Evolutionary conservation across 2,329 filamentous ascomycete genomes (phyloP), one percentile per base, ranked within the genome.

Genomic region (Xylaria sp.): DNA sequence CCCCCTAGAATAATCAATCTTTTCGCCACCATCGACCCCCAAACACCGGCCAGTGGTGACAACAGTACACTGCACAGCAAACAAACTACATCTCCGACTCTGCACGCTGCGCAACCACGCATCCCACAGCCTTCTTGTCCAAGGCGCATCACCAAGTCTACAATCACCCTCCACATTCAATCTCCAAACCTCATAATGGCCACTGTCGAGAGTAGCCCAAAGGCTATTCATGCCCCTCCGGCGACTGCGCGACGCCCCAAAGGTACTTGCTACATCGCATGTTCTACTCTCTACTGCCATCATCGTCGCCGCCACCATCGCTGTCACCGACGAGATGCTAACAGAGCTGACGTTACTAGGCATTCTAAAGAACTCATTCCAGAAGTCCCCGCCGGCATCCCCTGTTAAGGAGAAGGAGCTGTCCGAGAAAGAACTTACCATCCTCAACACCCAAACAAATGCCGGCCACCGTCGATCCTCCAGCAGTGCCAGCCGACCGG

Each of bases 381-480:
- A 88, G 75, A 85, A 87, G 68, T 88, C 89, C 37, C 87, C 89
- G 23, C 85, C 86, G 80, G 70, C 86, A 81, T 74, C 88, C 80
- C 74, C 87, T 76, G 76, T 85, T 66, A 78, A 82, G 75, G 83
- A 84, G 74, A 80, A 84, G 76, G 81, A 89, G 79, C 74, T 89
- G 74, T 89, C 89, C 3, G 91, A 94, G 74, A 96, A 97, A 83
- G 96, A 98, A 78, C 86, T 98, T 76, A 97, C 94, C 3, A 89
- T 98, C 69, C 91, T 94, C 80, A 99, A 99, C 83, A 99, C 96
- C 0, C 89, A 98, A 71, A 90, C 93, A 79, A 99, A 99, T 84
- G 94, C 96, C 55, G 96, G 96, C 41, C 92, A 92, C 74, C 92
- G 93, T 61, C 91, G 93, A 70, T 95, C 92, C 23, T 96, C 93